Evolutionary conservation across 306 rosid species (phyloP).

Genomic region (Canavalia gladiata): DNA sequence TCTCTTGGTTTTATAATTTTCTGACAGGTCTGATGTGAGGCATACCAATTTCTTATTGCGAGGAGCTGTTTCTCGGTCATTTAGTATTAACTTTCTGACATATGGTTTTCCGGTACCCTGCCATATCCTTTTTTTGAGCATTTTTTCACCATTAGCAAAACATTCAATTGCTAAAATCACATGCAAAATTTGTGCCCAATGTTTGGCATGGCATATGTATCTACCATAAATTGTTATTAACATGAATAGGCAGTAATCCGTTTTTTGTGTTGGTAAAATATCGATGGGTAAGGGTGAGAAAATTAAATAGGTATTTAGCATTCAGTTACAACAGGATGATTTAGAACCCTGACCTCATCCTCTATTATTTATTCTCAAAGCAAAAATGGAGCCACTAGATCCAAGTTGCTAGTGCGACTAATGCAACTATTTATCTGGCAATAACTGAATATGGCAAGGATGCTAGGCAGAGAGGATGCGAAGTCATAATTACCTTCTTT

Average conservation of each 20-base stretch:
- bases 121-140: conserved; percentile 37
- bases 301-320: conserved; percentile 36
- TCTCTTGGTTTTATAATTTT: conserved; percentile 39
- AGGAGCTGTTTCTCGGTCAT: conserved; percentile 81
- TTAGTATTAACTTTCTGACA: conserved; percentile 88
- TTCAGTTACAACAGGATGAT: conserved; percentile 28
- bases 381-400: conserved; percentile 7
- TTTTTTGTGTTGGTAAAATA: conserved; percentile 29
- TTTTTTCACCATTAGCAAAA: neutral
- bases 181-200: conserved; percentile 2
- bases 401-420: neutral
- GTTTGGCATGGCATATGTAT: conserved; percentile 38
- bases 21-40: conserved; percentile 76
- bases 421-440: conserved; percentile 36
- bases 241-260: conserved; percentile 12
- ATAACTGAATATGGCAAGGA: conserved; percentile 35
- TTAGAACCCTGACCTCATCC: conserved; percentile 37
- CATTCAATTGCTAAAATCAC: conserved; percentile 30
- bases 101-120: conserved; percentile 92
- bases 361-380: conserved; percentile 18
- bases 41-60: conserved; percentile 71
- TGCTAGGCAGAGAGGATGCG: conserved; percentile 32
- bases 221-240: conserved; percentile 36
- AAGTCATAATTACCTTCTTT: conserved; percentile 18
- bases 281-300: conserved; percentile 3